Evolutionary conservation across 1,284 basidiomycete genomes (phyloP), one percentile per base, ranked within the genome.

Genomic region (Leccinum huronense): DNA sequence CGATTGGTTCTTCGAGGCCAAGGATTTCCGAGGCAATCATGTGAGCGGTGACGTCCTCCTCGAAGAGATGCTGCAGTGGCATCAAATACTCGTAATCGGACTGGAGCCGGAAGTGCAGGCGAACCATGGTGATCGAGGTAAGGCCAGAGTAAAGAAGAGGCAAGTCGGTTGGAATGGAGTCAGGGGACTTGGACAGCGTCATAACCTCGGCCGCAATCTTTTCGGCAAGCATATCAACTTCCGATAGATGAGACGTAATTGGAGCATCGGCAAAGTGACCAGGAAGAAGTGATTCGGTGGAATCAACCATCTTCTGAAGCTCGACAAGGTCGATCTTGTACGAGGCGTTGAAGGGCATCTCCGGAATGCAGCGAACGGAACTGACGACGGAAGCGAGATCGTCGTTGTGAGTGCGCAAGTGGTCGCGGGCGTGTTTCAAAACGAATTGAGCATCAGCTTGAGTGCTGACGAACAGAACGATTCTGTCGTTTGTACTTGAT

Each of bases 331-430:
- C 72, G 14, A 73, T 65, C 65, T 75, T 73, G 66, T 75, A 74
- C 5, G 71, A 73, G 0, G 73, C 57, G 6, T 75, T 75, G 61
- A 74, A 73, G 4, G 72, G 73, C 72, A 73, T 71, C 57, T 75
- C 70, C 13, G 65, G 42, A 36, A 73, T 61, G 30, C 69, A 70
- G 23, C 66, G 72, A 23, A 71, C 71, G 6, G 68, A 65, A 23
- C 59, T 58, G 60, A 75, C 38, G 30, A 68, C 61, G 62, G 68
- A 64, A 23, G 72, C 66, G 7, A 75, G 63, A 33, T 72, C 66
- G 8, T 70, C 66, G 16, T 63, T 63, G 40, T 64, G 60, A 9
- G 63, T 11, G 2, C 72, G 63, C 30, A 73, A 62, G 16, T 59
- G 33, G 40, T 73, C 69, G 38, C 71, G 71, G 23, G 65, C 68